Evolutionary conservation across 257 asterid species (phyloP).

Genomic region (Nicotiana obtusifolia): DNA sequence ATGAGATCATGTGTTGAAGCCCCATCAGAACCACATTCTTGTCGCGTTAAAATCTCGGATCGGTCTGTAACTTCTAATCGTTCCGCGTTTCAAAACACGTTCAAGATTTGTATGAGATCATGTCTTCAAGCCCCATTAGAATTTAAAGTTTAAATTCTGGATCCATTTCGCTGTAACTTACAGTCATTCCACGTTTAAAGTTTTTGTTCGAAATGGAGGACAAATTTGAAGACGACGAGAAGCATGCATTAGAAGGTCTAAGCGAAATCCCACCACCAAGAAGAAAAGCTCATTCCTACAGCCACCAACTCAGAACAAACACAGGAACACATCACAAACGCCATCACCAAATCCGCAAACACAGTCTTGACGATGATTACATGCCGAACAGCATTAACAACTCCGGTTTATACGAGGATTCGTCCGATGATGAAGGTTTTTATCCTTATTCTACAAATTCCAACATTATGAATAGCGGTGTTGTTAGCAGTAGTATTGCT

Average conservation of each 20-base stretch:
- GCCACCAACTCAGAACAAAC: conserved; percentile 59
- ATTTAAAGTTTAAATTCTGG: background rate
- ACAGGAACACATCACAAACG: conserved; percentile 51
- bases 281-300: conserved; percentile 45
- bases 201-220: background rate
- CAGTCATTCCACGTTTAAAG: background rate
- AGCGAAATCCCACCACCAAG: conserved; percentile 45
- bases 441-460: conserved; percentile 2
- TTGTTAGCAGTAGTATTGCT: background rate
- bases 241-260: conserved; percentile 28
- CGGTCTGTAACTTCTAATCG: background rate
- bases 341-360: conserved; percentile 54
- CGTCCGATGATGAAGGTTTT: background rate
- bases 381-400: conserved; percentile 23
- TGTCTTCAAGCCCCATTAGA: background rate
- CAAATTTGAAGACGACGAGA: conserved; percentile 41
- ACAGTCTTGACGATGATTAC: conserved; percentile 63
- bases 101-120: background rate
- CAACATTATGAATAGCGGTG: background rate
- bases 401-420: conserved; percentile 11
- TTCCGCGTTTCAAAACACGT: too few species aligned
- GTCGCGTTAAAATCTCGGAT: background rate
- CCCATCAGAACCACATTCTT: background rate
- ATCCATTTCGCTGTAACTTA: background rate
- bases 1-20: background rate